Evolutionary conservation across 345 rosid species (phyloP).

Genomic region (Geranium brycei): DNA sequence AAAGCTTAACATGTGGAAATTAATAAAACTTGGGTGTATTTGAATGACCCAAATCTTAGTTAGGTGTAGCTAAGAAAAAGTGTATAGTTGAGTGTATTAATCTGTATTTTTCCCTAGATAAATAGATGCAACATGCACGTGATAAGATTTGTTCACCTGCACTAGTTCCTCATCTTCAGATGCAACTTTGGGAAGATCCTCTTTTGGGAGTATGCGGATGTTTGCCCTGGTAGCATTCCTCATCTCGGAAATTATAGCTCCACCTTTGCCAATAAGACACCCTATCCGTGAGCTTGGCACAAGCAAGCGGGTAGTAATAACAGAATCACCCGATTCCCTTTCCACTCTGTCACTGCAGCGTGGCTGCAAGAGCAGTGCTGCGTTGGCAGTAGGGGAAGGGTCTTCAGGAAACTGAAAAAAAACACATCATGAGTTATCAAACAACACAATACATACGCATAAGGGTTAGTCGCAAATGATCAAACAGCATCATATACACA

Average conservation of each 20-base stretch:
- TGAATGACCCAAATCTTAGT: too few relatives aligned
- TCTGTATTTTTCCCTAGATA: neutral
- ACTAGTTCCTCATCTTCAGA: conserved; percentile 92
- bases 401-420: conserved; percentile 59
- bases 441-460: neutral
- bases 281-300: conserved; percentile 91
- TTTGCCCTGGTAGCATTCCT: conserved; percentile 78
- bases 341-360: conserved; percentile 85
- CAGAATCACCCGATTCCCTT: conserved; percentile 86
- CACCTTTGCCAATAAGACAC: conserved; percentile 93
- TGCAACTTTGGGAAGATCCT: conserved; percentile 82
- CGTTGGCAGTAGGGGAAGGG: conserved; percentile 64
- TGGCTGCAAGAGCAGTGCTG: conserved; percentile 87
- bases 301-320: conserved; percentile 79
- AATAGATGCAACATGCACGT: neutral
- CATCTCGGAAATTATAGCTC: conserved; percentile 83
- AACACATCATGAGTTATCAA: conserved; percentile 1
- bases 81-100: too few relatives aligned
- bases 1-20: too few relatives aligned
- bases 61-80: too few relatives aligned
- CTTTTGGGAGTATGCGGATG: conserved; percentile 81
- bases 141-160: conserved; percentile 43
- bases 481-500: neutral
- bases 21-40: too few relatives aligned
- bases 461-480: too few relatives aligned